Evolutionary conservation across 2,329 filamentous ascomycete genomes (phyloP), one percentile per base, ranked within the genome.

Genomic region (Leptographium wingfieldii): DNA sequence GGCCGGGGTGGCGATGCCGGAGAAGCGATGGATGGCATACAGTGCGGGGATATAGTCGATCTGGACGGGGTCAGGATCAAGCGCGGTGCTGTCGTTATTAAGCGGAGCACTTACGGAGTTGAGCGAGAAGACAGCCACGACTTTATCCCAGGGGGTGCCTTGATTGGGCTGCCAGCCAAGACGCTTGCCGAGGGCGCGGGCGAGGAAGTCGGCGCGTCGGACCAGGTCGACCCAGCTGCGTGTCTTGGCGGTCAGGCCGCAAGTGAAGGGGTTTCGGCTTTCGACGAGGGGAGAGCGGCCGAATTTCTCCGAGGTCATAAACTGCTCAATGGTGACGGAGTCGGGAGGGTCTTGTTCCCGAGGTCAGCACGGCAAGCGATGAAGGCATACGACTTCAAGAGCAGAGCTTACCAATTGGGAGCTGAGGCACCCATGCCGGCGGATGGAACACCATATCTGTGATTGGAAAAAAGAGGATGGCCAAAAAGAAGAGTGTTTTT

Each of bases 101-200:
- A 35, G 33, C 22, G 48, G 16, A 25, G 29, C 16, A 59, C 68
- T 62, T 64, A 76, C 71, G 43, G 87, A 86, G 67, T 92, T 94
- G 62, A 89, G 70, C 27, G 83, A 84, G 72, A 88, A 92, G 46
- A 90, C 76, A 3, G 78, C 84, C 52, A 87, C 73, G 25, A 90
- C 84, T 72, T 91, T 92, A 65, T 92, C 87, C 83, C 85, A 91
- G 67, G 90, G 86, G 0, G 81, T 80, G 6, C 85, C 87, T 57
- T 81, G 69, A 65, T 89, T 86, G 2, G 85, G 81, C n/a, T 77
- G 69, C 81, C 87, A 90, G 59, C 82, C 84, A 60, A 92, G 74
- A 65, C 88, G 83, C 65, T 85, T 81, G 25, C 81, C 78, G 25
- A 91, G 72, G 25, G 78, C 81, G 55, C 84, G 60, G 4, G 65